These are phyloP conservation scores for Zychaea mexicana DNA, from an alignment of 371 early-diverging fungal genomes.

Conservation along the genomic window DNA sequence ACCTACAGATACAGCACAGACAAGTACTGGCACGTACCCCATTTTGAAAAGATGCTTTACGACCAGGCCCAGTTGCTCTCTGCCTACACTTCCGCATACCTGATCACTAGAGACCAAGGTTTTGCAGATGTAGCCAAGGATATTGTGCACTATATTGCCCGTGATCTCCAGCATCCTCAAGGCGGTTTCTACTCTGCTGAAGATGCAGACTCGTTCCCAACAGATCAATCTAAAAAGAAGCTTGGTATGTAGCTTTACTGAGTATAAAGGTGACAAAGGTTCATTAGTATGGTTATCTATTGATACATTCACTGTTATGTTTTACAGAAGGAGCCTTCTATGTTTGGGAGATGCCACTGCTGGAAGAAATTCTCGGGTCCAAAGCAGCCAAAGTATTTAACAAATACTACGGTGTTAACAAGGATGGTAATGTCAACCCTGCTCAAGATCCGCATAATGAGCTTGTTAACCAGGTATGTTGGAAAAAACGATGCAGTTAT, in stretches of 20 bases:
- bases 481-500: background rate
- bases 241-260: constrained; percentile 25
- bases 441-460: constrained; percentile 65
- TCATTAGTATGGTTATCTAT: background rate
- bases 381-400: constrained; percentile 44
- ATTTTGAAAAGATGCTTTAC: constrained; percentile 74
- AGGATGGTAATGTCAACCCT: constrained; percentile 60
- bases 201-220: constrained; percentile 68
- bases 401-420: constrained; percentile 50
- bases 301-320: background rate
- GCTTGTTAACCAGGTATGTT: constrained; percentile 50
- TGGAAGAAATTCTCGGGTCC: constrained; percentile 40
- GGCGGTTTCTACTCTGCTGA: constrained; percentile 74
- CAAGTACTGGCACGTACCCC: constrained; percentile 50
- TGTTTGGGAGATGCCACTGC: constrained; percentile 60
- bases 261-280: background rate
- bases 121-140: constrained; percentile 54
- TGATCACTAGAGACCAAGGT: constrained; percentile 48
- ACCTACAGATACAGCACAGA: constrained; percentile 43
- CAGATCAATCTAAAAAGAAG: constrained; percentile 33
- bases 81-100: constrained; percentile 46
- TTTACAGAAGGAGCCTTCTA: constrained; percentile 70
- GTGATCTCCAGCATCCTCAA: constrained; percentile 46
- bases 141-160: constrained; percentile 57
- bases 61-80: constrained; percentile 72